phyloP scores from a whole-genome alignment of 164 flowering plant species.

The Stephania yunnanensis region DNA sequence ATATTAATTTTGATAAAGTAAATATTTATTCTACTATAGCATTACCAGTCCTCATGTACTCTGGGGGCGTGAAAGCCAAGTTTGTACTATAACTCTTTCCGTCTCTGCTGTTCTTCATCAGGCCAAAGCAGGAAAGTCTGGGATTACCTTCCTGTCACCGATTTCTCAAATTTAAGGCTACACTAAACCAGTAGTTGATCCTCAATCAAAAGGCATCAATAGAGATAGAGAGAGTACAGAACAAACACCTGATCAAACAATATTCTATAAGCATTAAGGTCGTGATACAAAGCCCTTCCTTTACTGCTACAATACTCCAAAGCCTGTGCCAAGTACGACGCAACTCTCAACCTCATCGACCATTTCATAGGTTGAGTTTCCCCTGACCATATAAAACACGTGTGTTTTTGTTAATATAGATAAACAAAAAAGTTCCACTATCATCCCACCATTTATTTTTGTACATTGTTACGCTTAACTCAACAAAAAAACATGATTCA shows the following conservation, averaged over 20 bases:
- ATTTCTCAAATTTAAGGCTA: constrained; percentile 15
- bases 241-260: constrained; percentile 44
- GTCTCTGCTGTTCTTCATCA: constrained; percentile 63
- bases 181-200: neutral
- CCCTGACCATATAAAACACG: constrained; percentile 47
- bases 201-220: neutral
- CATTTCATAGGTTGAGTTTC: constrained; percentile 91
- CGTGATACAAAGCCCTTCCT: constrained; percentile 87
- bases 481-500: neutral
- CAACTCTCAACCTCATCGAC: constrained; percentile 96
- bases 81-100: constrained; percentile 61
- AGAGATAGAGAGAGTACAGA: constrained; percentile 15
- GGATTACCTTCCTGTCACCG: constrained; percentile 49
- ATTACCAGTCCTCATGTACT: constrained; percentile 55
- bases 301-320: constrained; percentile 80
- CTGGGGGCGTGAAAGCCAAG: constrained; percentile 61
- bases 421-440: constrained; percentile 1
- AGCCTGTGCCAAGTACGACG: constrained; percentile 74
- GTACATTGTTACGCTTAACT: neutral
- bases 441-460: neutral
- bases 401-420: neutral
- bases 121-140: constrained; percentile 63
- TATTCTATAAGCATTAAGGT: constrained; percentile 83
- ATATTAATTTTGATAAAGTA: neutral
- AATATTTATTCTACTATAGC: neutral